Conservation (phyloP, 2,329 filamentous ascomycete genomes). For the Alternaria sp. region DNA sequence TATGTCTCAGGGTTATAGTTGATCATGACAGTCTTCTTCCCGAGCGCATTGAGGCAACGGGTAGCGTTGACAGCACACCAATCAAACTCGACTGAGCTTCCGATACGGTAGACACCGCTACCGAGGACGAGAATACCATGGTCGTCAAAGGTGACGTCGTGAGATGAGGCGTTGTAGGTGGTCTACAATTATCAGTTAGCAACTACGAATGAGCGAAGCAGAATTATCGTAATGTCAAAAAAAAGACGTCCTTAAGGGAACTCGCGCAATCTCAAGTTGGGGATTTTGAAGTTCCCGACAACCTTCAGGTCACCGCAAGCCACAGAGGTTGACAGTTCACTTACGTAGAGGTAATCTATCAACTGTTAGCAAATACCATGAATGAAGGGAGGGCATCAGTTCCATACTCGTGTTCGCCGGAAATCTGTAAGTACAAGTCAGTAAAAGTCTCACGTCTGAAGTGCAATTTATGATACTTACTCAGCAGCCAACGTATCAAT, state of each 20-base stretch:
- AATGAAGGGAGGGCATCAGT: no score
- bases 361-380: not conserved
- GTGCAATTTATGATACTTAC: slow-evolving; percentile 22
- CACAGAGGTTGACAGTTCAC: not conserved
- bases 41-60: slow-evolving; percentile 80
- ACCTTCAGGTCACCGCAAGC: not conserved
- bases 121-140: slow-evolving; percentile 89
- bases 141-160: slow-evolving; percentile 94
- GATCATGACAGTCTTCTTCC: slow-evolving; percentile 98
- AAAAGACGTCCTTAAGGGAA: not conserved
- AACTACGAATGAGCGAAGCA: not conserved
- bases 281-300: not conserved
- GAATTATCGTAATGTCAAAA: not conserved
- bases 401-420: not conserved
- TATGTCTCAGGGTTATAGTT: slow-evolving; percentile 60
- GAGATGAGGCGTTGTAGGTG: slow-evolving; percentile 93
- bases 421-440: not conserved
- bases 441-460: not conserved
- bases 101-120: slow-evolving; percentile 96
- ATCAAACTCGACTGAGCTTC: slow-evolving; percentile 97
- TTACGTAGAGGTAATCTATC: slow-evolving; percentile 15
- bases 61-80: slow-evolving; percentile 97
- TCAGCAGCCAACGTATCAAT: slow-evolving; percentile 98
- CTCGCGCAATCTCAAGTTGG: no score
- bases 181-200: slow-evolving; percentile 71